phyloP scores from a whole-genome alignment of 371 early-diverging fungal genomes.

The Ordospora pajunii region DNA sequence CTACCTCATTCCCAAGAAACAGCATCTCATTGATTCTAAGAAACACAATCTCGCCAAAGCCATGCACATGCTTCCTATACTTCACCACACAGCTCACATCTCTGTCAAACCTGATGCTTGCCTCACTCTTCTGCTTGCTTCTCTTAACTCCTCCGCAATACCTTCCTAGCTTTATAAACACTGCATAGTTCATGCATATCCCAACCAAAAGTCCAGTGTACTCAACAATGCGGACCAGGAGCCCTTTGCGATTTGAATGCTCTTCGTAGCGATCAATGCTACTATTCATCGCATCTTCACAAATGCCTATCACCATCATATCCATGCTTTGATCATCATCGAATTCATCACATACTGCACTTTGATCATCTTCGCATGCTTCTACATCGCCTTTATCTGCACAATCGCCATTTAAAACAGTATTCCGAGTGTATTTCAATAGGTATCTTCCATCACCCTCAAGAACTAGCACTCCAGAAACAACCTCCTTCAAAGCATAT shows the following conservation, averaged over 20 bases:
- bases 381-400: background rate
- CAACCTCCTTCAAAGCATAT: background rate
- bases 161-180: background rate
- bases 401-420: background rate
- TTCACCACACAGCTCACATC: background rate
- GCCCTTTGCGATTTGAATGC: background rate
- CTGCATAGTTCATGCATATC: background rate
- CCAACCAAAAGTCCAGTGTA: background rate
- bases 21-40: background rate
- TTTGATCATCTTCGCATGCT: background rate
- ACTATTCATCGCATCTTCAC: background rate
- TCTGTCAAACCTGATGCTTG: background rate
- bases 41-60: background rate
- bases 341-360: background rate
- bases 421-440: background rate
- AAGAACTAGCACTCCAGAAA: background rate
- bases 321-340: background rate
- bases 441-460: background rate
- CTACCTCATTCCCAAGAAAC: background rate
- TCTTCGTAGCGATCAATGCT: background rate
- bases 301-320: background rate
- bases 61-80: background rate
- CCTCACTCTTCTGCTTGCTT: background rate
- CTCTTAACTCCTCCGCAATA: background rate
- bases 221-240: background rate